These are phyloP conservation scores for Leptomonas seymouri DNA, from an alignment of 208 protist genomes.

Conservation along the genomic window DNA sequence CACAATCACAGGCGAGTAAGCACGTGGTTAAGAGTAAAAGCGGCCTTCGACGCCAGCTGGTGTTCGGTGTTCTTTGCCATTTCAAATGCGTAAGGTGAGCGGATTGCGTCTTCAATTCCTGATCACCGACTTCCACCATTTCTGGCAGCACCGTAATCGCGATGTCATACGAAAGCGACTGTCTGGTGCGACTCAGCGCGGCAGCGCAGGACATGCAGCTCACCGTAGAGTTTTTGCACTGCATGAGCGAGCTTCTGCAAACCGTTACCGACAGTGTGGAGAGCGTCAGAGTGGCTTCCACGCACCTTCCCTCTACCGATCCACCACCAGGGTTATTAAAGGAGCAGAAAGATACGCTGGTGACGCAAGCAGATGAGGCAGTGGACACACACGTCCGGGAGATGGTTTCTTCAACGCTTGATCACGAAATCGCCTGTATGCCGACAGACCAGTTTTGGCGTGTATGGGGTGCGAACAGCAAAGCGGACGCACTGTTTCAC, in stretches of 20 bases:
- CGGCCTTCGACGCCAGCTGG: too few species aligned
- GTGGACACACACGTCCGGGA: neutral
- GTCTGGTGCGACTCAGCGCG: constrained; percentile 17
- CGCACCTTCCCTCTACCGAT: neutral
- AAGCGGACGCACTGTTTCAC: constrained; percentile 1
- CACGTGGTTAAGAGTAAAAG: too few species aligned
- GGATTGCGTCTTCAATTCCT: too few species aligned
- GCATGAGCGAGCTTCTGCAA: constrained; percentile 9
- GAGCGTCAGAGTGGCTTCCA: neutral
- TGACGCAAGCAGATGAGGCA: too few species aligned
- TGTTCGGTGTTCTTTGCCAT: too few species aligned
- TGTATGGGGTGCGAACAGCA: neutral
- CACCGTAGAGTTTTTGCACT: neutral
- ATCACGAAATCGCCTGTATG: neutral
- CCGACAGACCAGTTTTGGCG: constrained; percentile 9
- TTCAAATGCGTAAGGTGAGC: too few species aligned
- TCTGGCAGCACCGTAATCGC: neutral
- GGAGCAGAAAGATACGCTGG: too few species aligned
- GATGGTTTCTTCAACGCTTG: neutral
- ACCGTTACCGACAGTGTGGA: neutral
- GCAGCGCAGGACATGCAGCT: constrained; percentile 9
- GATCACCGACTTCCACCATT: neutral
- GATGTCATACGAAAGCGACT: neutral
- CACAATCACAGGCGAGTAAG: too few species aligned
- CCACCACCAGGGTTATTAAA: too few species aligned